These are phyloP conservation scores for Vachellia collinsii DNA, from an alignment of 306 rosid genomes.

Conservation along the genomic window DNA sequence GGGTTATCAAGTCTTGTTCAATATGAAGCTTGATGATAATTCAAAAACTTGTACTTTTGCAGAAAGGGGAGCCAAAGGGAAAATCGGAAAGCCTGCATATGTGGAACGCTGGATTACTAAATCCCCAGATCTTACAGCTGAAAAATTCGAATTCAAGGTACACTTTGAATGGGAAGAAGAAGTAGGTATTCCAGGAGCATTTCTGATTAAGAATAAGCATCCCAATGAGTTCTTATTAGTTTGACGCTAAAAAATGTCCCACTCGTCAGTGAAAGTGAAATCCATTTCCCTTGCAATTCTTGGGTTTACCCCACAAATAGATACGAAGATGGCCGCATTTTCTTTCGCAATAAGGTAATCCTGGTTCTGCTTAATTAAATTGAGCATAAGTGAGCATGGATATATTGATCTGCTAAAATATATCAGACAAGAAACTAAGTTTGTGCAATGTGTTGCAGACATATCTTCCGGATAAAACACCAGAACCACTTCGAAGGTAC, in stretches of 20 bases:
- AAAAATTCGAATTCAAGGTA: slow-evolving; percentile 47
- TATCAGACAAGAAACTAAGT: too few species aligned
- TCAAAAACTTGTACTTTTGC: background rate
- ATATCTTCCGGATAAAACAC: slow-evolving; percentile 51
- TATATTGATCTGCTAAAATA: too few species aligned
- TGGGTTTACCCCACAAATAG: slow-evolving; percentile 57
- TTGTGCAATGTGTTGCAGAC: slow-evolving; percentile 37
- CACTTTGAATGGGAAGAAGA: slow-evolving; percentile 53
- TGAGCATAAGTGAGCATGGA: too few species aligned
- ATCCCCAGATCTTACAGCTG: slow-evolving; percentile 41
- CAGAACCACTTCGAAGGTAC: slow-evolving; percentile 39
- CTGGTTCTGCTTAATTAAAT: too few species aligned
- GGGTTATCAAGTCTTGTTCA: too few species aligned
- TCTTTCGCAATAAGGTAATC: slow-evolving; percentile 66
- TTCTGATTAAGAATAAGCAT: slow-evolving; percentile 50
- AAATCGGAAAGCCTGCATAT: slow-evolving; percentile 53
- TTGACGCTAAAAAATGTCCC: slow-evolving; percentile 65
- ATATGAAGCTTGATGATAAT: too few species aligned
- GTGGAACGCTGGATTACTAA: slow-evolving; percentile 55
- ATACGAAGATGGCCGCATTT: slow-evolving; percentile 51
- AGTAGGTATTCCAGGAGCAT: slow-evolving; percentile 64
- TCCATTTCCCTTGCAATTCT: slow-evolving; percentile 65
- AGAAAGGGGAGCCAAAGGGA: slow-evolving; percentile 42
- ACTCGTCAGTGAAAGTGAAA: slow-evolving; percentile 29
- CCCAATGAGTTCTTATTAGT: slow-evolving; percentile 52